Evolutionary conservation across 192 early-diverging fungal genomes (phyloP).

Genomic region (Helicostylum pulchrum): DNA sequence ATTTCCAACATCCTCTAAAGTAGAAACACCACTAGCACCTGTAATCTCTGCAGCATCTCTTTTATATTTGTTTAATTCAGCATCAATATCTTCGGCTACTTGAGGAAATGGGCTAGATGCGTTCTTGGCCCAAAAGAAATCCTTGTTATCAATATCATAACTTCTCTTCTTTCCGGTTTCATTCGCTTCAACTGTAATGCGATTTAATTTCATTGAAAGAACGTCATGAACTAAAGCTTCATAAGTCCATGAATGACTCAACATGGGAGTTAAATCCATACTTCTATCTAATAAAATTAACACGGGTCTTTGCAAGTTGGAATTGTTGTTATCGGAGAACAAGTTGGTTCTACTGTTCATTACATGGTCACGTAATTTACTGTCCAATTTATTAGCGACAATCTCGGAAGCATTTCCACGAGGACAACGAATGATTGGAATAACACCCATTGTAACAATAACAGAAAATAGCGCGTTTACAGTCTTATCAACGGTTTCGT

Average conservation of each 20-base stretch:
- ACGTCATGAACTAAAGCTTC: slow-evolving; percentile 95
- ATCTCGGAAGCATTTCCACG: slow-evolving; percentile 91
- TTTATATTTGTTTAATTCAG: slow-evolving; percentile 91
- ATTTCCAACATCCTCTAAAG: slow-evolving; percentile 75
- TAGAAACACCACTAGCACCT: slow-evolving; percentile 76
- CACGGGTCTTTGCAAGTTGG: slow-evolving; percentile 67
- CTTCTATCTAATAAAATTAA: slow-evolving; percentile 90
- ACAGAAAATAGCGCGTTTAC: slow-evolving; percentile 86
- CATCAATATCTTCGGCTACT: slow-evolving; percentile 94
- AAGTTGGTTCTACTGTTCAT: slow-evolving; percentile 85
- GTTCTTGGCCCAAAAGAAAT: slow-evolving; percentile 95
- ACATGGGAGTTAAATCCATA: slow-evolving; percentile 87
- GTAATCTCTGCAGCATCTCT: slow-evolving; percentile 92
- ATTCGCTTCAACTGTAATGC: slow-evolving; percentile 70
- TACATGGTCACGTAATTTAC: slow-evolving; percentile 86
- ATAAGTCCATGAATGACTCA: slow-evolving; percentile 98
- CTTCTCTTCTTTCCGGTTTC: slow-evolving; percentile 66
- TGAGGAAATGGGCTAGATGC: slow-evolving; percentile 92
- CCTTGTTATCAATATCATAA: slow-evolving; percentile 86
- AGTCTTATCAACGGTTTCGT: slow-evolving; percentile 73
- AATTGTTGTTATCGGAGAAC: slow-evolving; percentile 65
- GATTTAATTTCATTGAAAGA: slow-evolving; percentile 88
- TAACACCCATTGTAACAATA: slow-evolving; percentile 80
- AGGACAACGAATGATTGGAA: slow-evolving; percentile 91
- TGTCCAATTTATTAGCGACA: slow-evolving; percentile 87